A percentile compares a stretch with the other conserved stretches of the same genome.
Conservation (phyloP, 1,284 basidiomycete genomes). For the Kalmanozyma brasiliensis region DNA sequence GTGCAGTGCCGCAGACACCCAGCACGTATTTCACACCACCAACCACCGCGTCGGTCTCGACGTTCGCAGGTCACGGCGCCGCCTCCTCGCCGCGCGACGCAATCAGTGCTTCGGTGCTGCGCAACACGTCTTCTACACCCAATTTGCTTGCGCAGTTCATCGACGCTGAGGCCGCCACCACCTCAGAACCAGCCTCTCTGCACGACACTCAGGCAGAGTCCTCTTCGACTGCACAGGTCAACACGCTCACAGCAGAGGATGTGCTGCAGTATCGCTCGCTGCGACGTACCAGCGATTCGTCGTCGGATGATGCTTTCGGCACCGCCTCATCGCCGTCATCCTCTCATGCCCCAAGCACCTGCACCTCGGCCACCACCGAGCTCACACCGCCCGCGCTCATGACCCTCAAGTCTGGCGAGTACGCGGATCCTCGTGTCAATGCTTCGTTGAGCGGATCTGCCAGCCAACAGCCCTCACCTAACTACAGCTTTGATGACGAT, state of each 20-base stretch:
- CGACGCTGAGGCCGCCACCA: conserved; percentile 7
- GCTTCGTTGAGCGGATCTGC: conserved; percentile 2
- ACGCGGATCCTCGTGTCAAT: not conserved
- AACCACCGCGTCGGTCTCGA: conserved; percentile 23
- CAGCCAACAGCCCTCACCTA: conserved; percentile 22
- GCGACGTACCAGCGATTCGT: conserved; percentile 38
- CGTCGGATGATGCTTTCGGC: conserved; percentile 43
- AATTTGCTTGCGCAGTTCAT: conserved; percentile 51
- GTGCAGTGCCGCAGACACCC: conserved; percentile 24
- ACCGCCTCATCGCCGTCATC: conserved; percentile 44
- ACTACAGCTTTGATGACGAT: conserved; percentile 15
- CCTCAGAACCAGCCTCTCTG: not conserved
- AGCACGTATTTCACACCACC: conserved; percentile 41
- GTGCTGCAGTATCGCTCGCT: conserved; percentile 35
- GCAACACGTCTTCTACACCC: conserved; percentile 59
- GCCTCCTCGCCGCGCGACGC: conserved; percentile 26
- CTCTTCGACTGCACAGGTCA: conserved; percentile 10
- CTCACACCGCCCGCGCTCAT: conserved; percentile 36
- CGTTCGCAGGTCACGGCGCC: conserved; percentile 2
- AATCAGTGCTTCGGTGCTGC: conserved; percentile 39
- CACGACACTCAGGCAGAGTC: conserved; percentile 1
- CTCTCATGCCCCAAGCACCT: conserved; percentile 39
- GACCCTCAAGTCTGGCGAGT: conserved; percentile 12
- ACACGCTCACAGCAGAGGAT: conserved; percentile 35
- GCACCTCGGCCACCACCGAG: conserved; percentile 48